Evolutionary conservation across 2,329 filamentous ascomycete species (phyloP), one percentile per base, ranked within the genome.

Genomic region (Fusarium lyarnte): DNA sequence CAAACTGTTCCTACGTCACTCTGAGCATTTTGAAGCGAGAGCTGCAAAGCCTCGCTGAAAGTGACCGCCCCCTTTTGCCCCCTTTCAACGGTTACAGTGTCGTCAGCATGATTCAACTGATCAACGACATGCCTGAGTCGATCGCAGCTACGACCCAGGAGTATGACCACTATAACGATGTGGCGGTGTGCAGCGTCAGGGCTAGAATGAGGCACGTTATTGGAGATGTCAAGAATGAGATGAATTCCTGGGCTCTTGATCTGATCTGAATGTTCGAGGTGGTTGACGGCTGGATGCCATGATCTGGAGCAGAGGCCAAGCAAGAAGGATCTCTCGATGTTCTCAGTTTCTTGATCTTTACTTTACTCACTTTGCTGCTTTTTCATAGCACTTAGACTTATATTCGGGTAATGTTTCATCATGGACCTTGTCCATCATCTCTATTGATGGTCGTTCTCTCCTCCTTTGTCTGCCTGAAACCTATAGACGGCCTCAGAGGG

Each of bases 11-110:
- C 16, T n/a, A 36, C 4, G 14, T 12, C 5, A n/a, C 29, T 23
- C 54, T 66, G 7, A 29, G 55, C 12, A 23, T 16, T 8, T 23
- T 68, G 16, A 9, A 29, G 9, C 36, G 29, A 12, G 27, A 31
- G 13, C 31, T 12, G n/a, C 6, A 8, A 1, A 17, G 25, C 14
- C 7, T 67, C 4, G 8, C 1, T 6, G 9, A 6, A 19, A 23
- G 31, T 6, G 7, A 8, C 7, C 21, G 9, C 4, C 27, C 21
- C 1, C 5, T 39, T 6, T 12, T 3, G 6, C 1, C 17, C 17
- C 60, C 63, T n/a, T 58, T 35, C 13, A 6, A 5, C 11, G 60
- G 45, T 5, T 6, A 52, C 19, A 52, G 49, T 1, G 3, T 54
- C 21, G 3, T 1, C 0, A 31, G 25, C 13, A 16, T 39, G 14